Conservation (phyloP, 139 green algal genomes). For the Closterium sp. region DNA sequence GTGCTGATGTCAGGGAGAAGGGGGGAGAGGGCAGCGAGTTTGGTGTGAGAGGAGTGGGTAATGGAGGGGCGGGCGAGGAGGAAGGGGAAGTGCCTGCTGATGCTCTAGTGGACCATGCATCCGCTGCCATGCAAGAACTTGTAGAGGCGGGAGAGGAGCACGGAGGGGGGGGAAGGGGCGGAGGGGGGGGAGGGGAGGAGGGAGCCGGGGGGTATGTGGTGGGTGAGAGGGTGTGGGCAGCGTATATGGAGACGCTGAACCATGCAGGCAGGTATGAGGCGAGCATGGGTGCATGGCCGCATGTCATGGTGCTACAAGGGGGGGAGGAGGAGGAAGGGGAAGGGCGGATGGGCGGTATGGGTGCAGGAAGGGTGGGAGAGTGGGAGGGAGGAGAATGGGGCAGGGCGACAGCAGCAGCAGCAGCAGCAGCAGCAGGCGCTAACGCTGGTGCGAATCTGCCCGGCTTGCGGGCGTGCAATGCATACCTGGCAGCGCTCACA, state of each 20-base stretch:
- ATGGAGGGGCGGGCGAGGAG: background rate
- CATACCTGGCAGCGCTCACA: background rate
- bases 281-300: background rate
- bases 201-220: background rate
- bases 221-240: background rate
- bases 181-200: background rate
- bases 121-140: background rate
- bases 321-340: constrained; percentile 1
- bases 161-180: background rate
- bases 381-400: background rate
- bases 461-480: background rate
- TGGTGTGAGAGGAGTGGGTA: background rate
- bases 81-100: background rate
- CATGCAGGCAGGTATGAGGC: constrained; percentile 2
- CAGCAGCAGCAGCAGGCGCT: background rate
- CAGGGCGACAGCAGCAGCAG: background rate
- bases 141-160: background rate
- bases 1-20: background rate
- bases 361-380: background rate
- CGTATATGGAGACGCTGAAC: constrained; percentile 7
- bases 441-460: background rate
- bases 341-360: background rate
- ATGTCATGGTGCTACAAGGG: background rate
- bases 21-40: background rate
- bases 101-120: background rate